A percentile compares a stretch with the other conserved stretches of the same genome.
phyloP scores from a whole-genome alignment of 345 rosid species.

The Angophora floribunda region DNA sequence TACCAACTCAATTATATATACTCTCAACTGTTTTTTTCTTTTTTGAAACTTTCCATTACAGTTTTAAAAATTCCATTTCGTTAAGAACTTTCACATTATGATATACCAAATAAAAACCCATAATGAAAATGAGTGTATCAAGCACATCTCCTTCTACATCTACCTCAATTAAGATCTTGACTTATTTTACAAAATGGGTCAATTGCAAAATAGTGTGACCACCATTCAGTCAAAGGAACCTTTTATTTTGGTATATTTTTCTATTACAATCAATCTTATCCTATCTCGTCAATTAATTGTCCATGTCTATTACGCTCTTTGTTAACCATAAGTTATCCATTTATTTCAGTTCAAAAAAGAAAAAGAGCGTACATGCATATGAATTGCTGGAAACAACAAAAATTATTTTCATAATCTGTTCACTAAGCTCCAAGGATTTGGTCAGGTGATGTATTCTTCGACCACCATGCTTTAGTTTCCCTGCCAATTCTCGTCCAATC shows the following conservation, averaged over 20 bases:
- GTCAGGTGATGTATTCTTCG: not conserved
- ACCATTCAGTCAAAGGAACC: not conserved
- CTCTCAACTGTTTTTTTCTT: not conserved
- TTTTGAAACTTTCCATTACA: not conserved
- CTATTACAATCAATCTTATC: fast-evolving
- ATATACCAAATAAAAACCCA: not conserved
- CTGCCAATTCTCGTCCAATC: not conserved
- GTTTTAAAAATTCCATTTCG: not conserved
- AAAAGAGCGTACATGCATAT: not conserved
- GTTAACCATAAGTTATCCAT: not conserved
- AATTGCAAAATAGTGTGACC: not conserved
- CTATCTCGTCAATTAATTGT: not conserved
- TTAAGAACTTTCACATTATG: not conserved
- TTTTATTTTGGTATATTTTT: not conserved
- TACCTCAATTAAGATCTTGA: not conserved
- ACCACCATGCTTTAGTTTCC: not conserved
- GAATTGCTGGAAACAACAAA: not conserved
- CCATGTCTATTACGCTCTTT: too few relatives aligned
- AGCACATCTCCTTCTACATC: not conserved
- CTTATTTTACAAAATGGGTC: not conserved
- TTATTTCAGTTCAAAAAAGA: not conserved
- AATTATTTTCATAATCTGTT: not conserved
- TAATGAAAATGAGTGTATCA: not conserved
- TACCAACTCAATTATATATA: not conserved
- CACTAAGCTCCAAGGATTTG: not conserved